Percentiles rank a stretch among this genome's conserved stretches.
phyloP scores from a whole-genome alignment of 345 rosid genomes.

The Physaria fendleri region DNA sequence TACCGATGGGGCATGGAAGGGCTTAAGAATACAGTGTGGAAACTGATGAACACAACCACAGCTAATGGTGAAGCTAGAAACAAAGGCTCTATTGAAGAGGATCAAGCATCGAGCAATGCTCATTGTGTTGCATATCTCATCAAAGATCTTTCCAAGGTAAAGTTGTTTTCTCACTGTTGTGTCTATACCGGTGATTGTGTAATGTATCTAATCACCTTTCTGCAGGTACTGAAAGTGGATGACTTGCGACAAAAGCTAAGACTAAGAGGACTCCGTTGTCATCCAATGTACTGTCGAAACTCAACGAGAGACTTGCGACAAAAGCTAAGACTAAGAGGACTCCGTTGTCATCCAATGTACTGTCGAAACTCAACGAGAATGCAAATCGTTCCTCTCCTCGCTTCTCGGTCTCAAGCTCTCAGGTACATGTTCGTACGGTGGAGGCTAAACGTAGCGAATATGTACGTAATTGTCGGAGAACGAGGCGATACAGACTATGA shows the following conservation, averaged over 20 bases:
- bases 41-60: slow-evolving; percentile 51
- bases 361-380: slow-evolving; percentile 74
- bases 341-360: slow-evolving; percentile 96
- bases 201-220: not conserved
- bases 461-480: slow-evolving; percentile 83
- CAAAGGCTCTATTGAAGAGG: slow-evolving; percentile 46
- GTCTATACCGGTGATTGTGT: not conserved
- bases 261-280: no score
- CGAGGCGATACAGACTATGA: slow-evolving; percentile 84
- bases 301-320: no score
- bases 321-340: slow-evolving; percentile 89
- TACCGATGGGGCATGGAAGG: no score
- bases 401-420: slow-evolving; percentile 91
- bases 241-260: slow-evolving; percentile 94
- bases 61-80: slow-evolving; percentile 45
- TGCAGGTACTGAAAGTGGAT: slow-evolving; percentile 66
- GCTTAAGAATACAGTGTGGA: slow-evolving; percentile 82
- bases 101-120: slow-evolving; percentile 50
- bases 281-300: no score
- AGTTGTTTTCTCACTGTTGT: not conserved
- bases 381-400: slow-evolving; percentile 84
- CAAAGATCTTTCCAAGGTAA: slow-evolving; percentile 62
- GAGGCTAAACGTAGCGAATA: slow-evolving; percentile 78
- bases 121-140: slow-evolving; percentile 70
- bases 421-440: slow-evolving; percentile 93